Conservation (phyloP, 2,329 filamentous ascomycete species). For the Fusarium odoratissimum region DNA sequence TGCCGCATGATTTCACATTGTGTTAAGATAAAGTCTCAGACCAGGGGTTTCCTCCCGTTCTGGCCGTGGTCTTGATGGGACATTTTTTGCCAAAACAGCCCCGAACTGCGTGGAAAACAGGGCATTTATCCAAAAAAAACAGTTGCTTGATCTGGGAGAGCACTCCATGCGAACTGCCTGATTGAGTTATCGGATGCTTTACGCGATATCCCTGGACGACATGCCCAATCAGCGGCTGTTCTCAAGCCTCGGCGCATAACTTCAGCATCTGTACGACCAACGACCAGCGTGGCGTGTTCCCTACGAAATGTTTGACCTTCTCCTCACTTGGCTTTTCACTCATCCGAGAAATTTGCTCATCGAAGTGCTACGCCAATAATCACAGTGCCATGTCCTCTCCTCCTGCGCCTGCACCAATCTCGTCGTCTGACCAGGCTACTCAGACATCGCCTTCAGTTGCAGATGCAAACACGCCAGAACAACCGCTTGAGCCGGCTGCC, state of each 20-base stretch:
- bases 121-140: not conserved
- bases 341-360: not conserved
- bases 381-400: not conserved
- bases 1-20: not conserved
- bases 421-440: not conserved
- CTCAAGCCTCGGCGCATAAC: not conserved
- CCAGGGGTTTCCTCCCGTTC: not conserved
- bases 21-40: not conserved
- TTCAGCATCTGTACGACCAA: not conserved
- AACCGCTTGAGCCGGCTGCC: not conserved
- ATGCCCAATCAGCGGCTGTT: not conserved
- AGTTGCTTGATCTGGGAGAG: not conserved
- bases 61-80: rapidly evolving
- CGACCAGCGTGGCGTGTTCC: not conserved
- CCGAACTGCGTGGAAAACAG: not conserved
- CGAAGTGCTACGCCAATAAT: rapidly evolving
- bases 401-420: not conserved
- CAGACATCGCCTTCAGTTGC: not conserved
- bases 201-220: not conserved
- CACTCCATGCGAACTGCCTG: not conserved
- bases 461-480: not conserved
- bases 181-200: not conserved
- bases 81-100: not conserved
- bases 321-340: not conserved
- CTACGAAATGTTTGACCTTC: not conserved